Base-by-base conservation (phyloP, 2,329 filamentous ascomycete genomes). In the Venturia aucupariae region DNA sequence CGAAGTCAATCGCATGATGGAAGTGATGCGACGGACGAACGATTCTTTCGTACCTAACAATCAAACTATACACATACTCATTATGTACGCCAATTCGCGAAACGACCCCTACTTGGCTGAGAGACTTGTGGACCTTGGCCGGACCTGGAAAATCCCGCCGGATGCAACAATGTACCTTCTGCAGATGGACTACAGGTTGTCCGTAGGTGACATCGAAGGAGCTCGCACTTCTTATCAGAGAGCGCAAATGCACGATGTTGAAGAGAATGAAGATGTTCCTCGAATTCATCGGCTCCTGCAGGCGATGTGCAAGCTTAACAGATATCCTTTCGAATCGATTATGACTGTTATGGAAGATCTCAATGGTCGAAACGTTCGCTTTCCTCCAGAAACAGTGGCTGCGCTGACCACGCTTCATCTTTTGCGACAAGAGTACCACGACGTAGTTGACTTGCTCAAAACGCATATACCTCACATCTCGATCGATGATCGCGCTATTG, bases 401-500 rank as follows among this genome's bases (percentile, higher is more conserved):
- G 82, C 84, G 0, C 79, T 97, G n/a, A 89, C 87, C 66, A 79
- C 87, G 55, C 79, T 89, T 51, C 89, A 96, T 68, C 81, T 97
- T 13, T 82, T 84, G 66, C 86, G 88, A 48, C 88, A 90, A 70
- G 90, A 96, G 72, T 82, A 86, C 54, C 85, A 87, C 67, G 91
- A 95, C 67, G 86, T 91, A 4, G 88, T 91, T 67, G 90, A 96
- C 71, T 82, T 95, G 0, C 82, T 97, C 19, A 90, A 92, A 30
- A 82, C 88, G 4, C 87, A 94, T 69, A 83, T 86, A 4, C 85
- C 86, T 68, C 83, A 87, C 64, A 90, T 86, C 73, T 89, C 89
- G 57, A 80, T 86, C 30, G 79, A 82, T 15, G 89, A 95, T 72
- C 86, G 92, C 66, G 80, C 80, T 8, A 74, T 82, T 39, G 85